These are phyloP conservation scores for Leishmania tropica DNA, from an alignment of 208 protist species.

Conservation along the genomic window DNA sequence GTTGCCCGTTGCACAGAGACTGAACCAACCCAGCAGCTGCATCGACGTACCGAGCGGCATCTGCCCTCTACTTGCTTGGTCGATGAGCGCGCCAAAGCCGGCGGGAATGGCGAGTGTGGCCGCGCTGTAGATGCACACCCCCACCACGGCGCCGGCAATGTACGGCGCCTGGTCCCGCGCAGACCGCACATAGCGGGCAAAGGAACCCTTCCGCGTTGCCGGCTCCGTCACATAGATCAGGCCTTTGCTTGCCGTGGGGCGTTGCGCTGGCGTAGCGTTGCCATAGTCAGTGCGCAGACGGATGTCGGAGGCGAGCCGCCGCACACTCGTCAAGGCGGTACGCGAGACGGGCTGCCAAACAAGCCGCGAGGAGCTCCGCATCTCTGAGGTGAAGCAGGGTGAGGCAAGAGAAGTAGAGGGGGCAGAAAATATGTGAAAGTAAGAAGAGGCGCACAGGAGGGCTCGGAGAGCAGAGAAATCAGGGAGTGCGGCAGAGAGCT, in stretches of 20 bases:
- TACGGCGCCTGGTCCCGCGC: slow-evolving; percentile 51
- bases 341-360: slow-evolving; percentile 58
- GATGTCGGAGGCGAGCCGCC: slow-evolving; percentile 38
- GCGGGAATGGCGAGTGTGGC: slow-evolving; percentile 86
- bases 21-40: slow-evolving; percentile 80
- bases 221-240: slow-evolving; percentile 78
- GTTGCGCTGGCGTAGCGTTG: slow-evolving; percentile 62
- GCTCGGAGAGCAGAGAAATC: not conserved
- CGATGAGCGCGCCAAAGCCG: slow-evolving; percentile 83
- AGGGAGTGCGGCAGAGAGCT: no score
- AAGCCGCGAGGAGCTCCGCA: slow-evolving; percentile 49
- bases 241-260: slow-evolving; percentile 42
- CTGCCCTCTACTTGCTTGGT: slow-evolving; percentile 79
- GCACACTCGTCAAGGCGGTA: slow-evolving; percentile 13
- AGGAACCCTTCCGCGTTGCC: slow-evolving; percentile 51
- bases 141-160: slow-evolving; percentile 68
- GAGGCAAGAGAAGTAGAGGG: not conserved
- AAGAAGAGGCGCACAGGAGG: no score
- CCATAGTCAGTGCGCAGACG: slow-evolving; percentile 78
- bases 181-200: slow-evolving; percentile 58
- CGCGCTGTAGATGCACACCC: slow-evolving; percentile 74
- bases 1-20: slow-evolving; percentile 68
- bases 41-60: slow-evolving; percentile 77
- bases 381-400: slow-evolving; percentile 1
- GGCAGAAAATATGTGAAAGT: not conserved